phyloP scores from a whole-genome alignment of 2,329 filamentous ascomycete species.

The Epichloe sylvatica region DNA sequence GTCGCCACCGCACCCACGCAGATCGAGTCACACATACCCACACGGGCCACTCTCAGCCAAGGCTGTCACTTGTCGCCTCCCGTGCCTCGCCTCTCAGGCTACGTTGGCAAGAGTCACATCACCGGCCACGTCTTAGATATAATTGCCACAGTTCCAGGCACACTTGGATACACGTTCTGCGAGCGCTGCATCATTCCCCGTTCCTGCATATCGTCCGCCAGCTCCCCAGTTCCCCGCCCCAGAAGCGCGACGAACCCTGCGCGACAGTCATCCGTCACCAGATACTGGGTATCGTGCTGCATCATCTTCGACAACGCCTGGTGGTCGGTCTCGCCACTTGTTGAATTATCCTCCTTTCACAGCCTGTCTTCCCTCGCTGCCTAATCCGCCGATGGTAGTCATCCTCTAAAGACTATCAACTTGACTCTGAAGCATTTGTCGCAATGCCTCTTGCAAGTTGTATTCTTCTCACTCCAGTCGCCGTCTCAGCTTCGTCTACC shows the following conservation, averaged over 20 bases:
- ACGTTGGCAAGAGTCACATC: constrained; percentile 22
- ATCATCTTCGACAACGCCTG: constrained; percentile 1
- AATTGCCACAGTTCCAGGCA: constrained; percentile 11
- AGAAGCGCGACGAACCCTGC: neutral
- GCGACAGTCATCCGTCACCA: constrained; percentile 2
- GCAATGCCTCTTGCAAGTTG: constrained; percentile 46
- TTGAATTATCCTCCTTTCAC: neutral
- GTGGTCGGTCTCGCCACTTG: neutral
- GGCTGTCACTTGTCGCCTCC: constrained; percentile 8
- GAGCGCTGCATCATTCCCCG: constrained; percentile 10
- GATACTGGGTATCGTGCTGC: neutral
- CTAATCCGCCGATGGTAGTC: constrained; percentile 21
- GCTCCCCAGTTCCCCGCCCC: neutral
- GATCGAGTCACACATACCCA: constrained; percentile 6
- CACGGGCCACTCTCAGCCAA: neutral
- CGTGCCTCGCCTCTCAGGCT: constrained; percentile 21
- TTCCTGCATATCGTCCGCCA: constrained; percentile 18
- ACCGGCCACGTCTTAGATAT: constrained; percentile 16
- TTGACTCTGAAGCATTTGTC: constrained; percentile 22
- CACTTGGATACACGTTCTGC: constrained; percentile 1
- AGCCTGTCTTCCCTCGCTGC: neutral
- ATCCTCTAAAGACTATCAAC: constrained; percentile 17
- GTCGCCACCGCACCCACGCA: constrained; percentile 16
- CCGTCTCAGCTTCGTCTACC: constrained; percentile 47
- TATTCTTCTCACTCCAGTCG: constrained; percentile 41